Evolutionary conservation across 192 early-diverging fungal genomes (phyloP).

Genomic region (Rhizophagus prolifer): DNA sequence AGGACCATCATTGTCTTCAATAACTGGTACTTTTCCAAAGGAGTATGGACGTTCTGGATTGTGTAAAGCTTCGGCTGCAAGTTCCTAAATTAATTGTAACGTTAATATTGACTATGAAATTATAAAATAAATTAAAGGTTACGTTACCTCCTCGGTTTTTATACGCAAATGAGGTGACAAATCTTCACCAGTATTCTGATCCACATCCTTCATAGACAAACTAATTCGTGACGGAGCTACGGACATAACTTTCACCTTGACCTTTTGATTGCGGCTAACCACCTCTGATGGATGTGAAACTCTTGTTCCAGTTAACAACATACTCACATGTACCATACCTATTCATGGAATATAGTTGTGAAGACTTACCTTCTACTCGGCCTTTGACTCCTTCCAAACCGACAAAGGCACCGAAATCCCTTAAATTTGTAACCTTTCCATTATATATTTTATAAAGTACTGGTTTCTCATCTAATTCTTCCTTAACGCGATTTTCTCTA

Average conservation of each 20-base stretch:
- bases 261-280: slow-evolving; percentile 74
- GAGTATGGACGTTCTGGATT: slow-evolving; percentile 68
- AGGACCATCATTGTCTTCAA: slow-evolving; percentile 49
- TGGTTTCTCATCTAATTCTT: slow-evolving; percentile 69
- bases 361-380: slow-evolving; percentile 66
- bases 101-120: too few species aligned
- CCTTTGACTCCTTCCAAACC: slow-evolving; percentile 75
- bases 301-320: slow-evolving; percentile 62
- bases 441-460: slow-evolving; percentile 91
- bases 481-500: slow-evolving; percentile 24
- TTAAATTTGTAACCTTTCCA: slow-evolving; percentile 79
- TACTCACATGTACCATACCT: slow-evolving; percentile 73
- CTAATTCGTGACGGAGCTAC: slow-evolving; percentile 78
- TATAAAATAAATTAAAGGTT: not conserved
- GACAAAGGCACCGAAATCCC: slow-evolving; percentile 95
- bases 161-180: slow-evolving; percentile 79
- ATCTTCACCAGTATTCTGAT: slow-evolving; percentile 89
- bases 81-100: slow-evolving; percentile 36
- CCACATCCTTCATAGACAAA: slow-evolving; percentile 95
- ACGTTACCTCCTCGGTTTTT: slow-evolving; percentile 46
- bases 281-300: slow-evolving; percentile 84
- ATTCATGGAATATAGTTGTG: not conserved
- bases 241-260: slow-evolving; percentile 96
- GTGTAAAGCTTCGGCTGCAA: slow-evolving; percentile 54
- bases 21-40: slow-evolving; percentile 33